Conservation (phyloP, 108 stramenopile genomes). For the Pseudonitzschia delicatissima region DNA sequence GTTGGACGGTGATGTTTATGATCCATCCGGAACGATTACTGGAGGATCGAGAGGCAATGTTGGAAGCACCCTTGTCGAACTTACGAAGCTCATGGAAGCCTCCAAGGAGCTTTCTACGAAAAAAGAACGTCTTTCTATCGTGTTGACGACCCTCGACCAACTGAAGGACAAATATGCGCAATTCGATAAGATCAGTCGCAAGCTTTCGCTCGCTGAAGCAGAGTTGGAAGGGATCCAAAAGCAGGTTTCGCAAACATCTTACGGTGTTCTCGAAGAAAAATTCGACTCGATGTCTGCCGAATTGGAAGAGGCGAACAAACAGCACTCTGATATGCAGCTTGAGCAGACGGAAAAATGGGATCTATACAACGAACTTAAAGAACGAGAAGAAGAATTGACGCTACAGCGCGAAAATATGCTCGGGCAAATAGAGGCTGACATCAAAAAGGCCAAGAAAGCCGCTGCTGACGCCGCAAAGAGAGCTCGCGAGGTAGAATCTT, state of each 20-base stretch:
- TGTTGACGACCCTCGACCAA: constrained; percentile 44
- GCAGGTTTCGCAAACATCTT: constrained; percentile 85
- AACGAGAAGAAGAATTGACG: constrained; percentile 79
- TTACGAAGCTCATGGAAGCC: constrained; percentile 57
- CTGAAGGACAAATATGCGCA: constrained; percentile 47
- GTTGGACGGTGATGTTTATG: constrained; percentile 95
- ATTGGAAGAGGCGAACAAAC: constrained; percentile 52
- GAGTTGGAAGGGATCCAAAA: constrained; percentile 76
- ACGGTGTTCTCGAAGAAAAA: constrained; percentile 76
- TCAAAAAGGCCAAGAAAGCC: constrained; percentile 71
- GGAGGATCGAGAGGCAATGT: constrained; percentile 85
- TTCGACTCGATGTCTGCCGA: constrained; percentile 69
- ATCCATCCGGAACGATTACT: constrained; percentile 96
- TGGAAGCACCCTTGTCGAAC: constrained; percentile 75
- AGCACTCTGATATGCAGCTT: constrained; percentile 66
- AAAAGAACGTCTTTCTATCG: constrained; percentile 35
- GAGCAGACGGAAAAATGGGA: constrained; percentile 73
- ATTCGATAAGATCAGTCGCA: constrained; percentile 57
- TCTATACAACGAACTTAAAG: constrained; percentile 79
- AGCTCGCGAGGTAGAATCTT: constrained; percentile 69
- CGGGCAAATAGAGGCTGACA: constrained; percentile 58
- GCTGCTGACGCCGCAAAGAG: constrained; percentile 49
- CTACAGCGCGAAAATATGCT: constrained; percentile 71
- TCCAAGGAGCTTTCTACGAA: constrained; percentile 52
- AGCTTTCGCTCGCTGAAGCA: constrained; percentile 72